Evolutionary conservation across 768 basidiomycete genomes (phyloP), one percentile per base, ranked within the genome.

Genomic region (Favolaschia claudopus): DNA sequence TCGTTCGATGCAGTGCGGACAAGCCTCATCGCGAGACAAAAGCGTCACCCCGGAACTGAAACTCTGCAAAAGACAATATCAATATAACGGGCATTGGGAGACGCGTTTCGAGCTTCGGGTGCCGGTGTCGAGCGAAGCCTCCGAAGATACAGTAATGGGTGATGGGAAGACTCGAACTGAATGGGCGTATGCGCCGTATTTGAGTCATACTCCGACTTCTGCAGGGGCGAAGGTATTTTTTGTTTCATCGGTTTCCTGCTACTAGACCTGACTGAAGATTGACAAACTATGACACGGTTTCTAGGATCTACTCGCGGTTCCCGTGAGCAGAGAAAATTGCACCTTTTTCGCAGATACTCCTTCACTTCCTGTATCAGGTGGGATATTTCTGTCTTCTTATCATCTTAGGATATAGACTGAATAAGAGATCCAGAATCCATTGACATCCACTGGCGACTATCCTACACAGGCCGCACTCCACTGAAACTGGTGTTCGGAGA

Each of bases 371-470:
- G 34, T 32, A 5, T n/a, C n/a, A n/a, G n/a, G n/a, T n/a, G 37
- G 39, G 19, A 40, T 8, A 37, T 9, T 10, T 20, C 29, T 20
- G n/a, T n/a, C n/a, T n/a, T n/a, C n/a, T n/a, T n/a, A n/a, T n/a
- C n/a, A n/a, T n/a, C n/a, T 38, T 22, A 25, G 22, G 17, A 9
- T 38, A 33, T 9, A 9, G 17, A 29, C 19, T 48, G 34, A 36
- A 36, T n/a, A 10, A 10, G 34, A 10, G 10, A 36, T n/a, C 53
- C 9, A 36, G 65, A 69, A n/a, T 64, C 52, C 14, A 47, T 76
- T 10, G 64, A 73, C n/a, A 59, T 77, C 9, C 63, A 62, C 4
- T 77, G 76, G 76, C 70, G 70, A 9, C 47, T 77, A 12, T 62
- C 65, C 2, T 73, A 70, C 33, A 71, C 71, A 1, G 72, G 70